Base-by-base conservation (phyloP, 805 yeast genomes). In the Hanseniaspora jakobsenii region DNA sequence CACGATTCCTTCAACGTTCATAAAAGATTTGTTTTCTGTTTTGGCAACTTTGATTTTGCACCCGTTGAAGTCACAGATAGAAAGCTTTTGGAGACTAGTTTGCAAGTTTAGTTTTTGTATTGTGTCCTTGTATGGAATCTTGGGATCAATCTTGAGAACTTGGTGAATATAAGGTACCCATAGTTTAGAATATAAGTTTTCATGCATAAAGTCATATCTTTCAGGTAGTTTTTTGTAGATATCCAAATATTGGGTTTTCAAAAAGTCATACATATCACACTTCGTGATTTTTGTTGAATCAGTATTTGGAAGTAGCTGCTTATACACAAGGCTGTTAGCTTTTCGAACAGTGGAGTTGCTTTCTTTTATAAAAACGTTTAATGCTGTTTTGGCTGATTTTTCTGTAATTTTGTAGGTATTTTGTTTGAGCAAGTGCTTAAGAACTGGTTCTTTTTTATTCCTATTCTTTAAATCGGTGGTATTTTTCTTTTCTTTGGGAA, bases 31-130 rank as follows among this genome's bases (percentile, higher is more conserved):
- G 53, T 78, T 80, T 17, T 63, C 61, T n/a, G 83, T 67, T 37
- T 73, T 70, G 2, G 66, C 53, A 0, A 86, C 86, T 12, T 66
- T 67, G 12, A 85, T 47, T 32, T 60, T 57, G n/a, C 91, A 73
- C 3, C 96, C 95, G 52, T 79, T 80, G 60, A 72, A 81, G 54
- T 86, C 96, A 1, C 91, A 83, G 49, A 79, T 70, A 1, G 89
- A 71, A 32, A 86, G 61, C 51, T 78, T 76, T 5, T 73, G 64
- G 17, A 81, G 58, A 1, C 76, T 52, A 13, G 52, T 53, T 22
- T 57, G 53, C 3, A 58, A 49, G 28, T 45, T 50, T 9, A 58
- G 32, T 17, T 51, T 52, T 19, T 38, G 36, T 6, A 46, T 23
- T 7, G 41, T 28, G 8, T 36, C 19, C 6, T 52, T 29, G 13